Base-by-base conservation (phyloP, 2,329 filamentous ascomycete genomes). In the Pseudopithomyces chartarum region DNA sequence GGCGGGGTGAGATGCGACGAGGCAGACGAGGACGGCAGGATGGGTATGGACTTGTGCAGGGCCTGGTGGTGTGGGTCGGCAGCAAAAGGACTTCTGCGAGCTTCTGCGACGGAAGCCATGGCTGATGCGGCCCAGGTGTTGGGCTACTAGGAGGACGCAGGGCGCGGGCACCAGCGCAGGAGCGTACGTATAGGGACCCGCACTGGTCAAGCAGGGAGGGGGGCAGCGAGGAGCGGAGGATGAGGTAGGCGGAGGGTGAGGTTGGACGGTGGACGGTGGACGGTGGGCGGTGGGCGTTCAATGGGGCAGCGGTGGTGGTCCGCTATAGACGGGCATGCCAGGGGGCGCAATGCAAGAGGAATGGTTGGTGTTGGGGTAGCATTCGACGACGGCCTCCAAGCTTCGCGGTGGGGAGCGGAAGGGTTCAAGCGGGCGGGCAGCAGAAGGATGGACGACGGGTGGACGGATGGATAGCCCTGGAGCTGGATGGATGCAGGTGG, bases 21-120 rank as follows among this genome's bases (percentile, higher is more conserved):
- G 51, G 73, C 68, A 36, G 79, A 67, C 34, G 80, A 79, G 17
- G 81, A 81, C 17, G 80, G 78, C 49, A 83, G 78, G 57, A 84
- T 79, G 48, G 82, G 80, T 45, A 84, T 80, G 45, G 80, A 80
- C 68, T 81, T 80, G 68, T 81, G 79, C 61, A 80, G 78, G 55
- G 76, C 73, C 46, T 72, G 67, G 73, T 73, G 65, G 73, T 76
- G 73, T 3, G 67, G 59, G 52, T 76, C 74, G 68, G 73, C 73
- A 57, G 79, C 68, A 62, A 83, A 81, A 40, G 79, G 77, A 62
- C 77, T 81, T 67, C 79, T 77, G 55, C 74, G 73, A 61, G 79
- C 73, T 55, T 79, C 77, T 53, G 76, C 73, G 55, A 79, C 74
- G 38, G 78, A 78, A 55, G 79, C 78, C 79, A 81, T 81, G 57